Evolutionary conservation across 495 filamentous ascomycete genomes (phyloP).

Genomic region (Ascobolus immersus): DNA sequence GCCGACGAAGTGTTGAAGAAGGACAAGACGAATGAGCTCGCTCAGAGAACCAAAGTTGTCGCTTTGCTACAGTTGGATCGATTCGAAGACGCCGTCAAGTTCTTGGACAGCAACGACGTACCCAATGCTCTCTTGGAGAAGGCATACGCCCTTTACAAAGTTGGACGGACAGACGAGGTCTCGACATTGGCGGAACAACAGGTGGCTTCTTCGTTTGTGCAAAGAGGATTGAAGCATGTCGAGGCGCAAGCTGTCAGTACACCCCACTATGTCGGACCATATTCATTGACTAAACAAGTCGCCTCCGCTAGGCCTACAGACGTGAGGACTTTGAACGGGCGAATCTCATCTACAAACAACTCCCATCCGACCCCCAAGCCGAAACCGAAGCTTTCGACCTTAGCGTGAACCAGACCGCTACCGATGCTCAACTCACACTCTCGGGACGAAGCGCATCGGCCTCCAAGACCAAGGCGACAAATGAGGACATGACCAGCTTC

Average conservation of each 20-base stretch:
- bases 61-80: slow-evolving; percentile 83
- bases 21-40: slow-evolving; percentile 34
- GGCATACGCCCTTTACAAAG: slow-evolving; percentile 80
- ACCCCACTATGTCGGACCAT: no score
- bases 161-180: slow-evolving; percentile 41
- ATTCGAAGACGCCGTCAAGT: slow-evolving; percentile 63
- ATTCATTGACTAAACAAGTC: no score
- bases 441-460: slow-evolving; percentile 23
- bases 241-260: slow-evolving; percentile 55
- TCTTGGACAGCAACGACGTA: slow-evolving; percentile 27
- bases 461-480: slow-evolving; percentile 28
- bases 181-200: slow-evolving; percentile 23
- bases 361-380: no score
- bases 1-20: slow-evolving; percentile 42
- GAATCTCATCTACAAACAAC: slow-evolving; percentile 43
- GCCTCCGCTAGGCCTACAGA: slow-evolving; percentile 49
- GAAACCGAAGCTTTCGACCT: slow-evolving; percentile 61
- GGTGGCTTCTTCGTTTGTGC: slow-evolving; percentile 7
- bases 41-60: slow-evolving; percentile 55
- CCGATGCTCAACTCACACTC: slow-evolving; percentile 74
- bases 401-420: slow-evolving; percentile 57
- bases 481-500: slow-evolving; percentile 69
- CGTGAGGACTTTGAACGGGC: slow-evolving; percentile 55
- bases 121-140: slow-evolving; percentile 51
- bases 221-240: slow-evolving; percentile 52